Conservation (phyloP, 2,329 filamentous ascomycete species). For the Diplocarpon mali region DNA sequence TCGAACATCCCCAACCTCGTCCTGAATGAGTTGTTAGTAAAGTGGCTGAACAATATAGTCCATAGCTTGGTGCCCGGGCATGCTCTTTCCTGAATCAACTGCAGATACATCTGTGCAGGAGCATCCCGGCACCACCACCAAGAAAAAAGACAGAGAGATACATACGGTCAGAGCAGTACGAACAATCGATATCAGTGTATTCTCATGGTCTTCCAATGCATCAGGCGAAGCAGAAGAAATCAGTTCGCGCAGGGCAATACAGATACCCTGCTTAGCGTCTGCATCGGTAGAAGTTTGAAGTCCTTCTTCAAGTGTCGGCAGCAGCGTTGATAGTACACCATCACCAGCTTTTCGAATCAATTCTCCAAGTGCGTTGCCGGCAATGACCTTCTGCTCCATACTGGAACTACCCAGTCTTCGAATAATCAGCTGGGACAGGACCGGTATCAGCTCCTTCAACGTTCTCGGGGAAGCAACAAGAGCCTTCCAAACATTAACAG, state of each 20-base stretch:
- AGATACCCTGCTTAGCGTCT: conserved; percentile 93
- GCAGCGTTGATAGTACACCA: conserved; percentile 72
- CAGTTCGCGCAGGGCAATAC: conserved; percentile 87
- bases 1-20: conserved; percentile 78
- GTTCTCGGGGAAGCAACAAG: conserved; percentile 72
- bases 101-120: no score
- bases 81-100: no score
- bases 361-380: conserved; percentile 91
- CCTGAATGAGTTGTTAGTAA: conserved; percentile 27
- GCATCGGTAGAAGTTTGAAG: conserved; percentile 79
- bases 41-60: no score
- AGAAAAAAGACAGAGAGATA: no score
- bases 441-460: conserved; percentile 90
- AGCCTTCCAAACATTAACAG: conserved; percentile 93
- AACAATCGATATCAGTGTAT: conserved; percentile 87
- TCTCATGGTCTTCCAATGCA: conserved; percentile 86
- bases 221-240: conserved; percentile 83
- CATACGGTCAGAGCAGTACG: conserved; percentile 66
- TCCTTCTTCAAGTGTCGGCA: conserved; percentile 88
- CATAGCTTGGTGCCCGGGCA: no score
- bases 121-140: no score
- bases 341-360: conserved; percentile 96
- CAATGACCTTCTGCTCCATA: conserved; percentile 98
- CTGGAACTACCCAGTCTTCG: conserved; percentile 87
- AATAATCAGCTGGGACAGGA: conserved; percentile 89